Conservation (phyloP, 1,284 basidiomycete species). For the Heterobasidion parviporum region DNA sequence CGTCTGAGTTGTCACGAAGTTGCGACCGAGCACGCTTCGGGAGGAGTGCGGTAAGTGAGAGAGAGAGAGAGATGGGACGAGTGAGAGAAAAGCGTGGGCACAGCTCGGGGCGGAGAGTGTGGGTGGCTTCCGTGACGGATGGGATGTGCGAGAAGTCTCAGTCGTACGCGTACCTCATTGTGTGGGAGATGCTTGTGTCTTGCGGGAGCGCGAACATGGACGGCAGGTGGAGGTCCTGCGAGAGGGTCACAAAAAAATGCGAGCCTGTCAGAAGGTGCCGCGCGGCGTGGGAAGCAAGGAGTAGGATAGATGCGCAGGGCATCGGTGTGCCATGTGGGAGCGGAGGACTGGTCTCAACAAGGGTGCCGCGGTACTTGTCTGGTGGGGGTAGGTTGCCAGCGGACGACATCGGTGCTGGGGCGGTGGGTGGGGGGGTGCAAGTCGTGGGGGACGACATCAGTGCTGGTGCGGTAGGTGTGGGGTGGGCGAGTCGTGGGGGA, state of each 20-base stretch:
- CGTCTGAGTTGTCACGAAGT: constrained; percentile 11
- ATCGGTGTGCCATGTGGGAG: constrained; percentile 1
- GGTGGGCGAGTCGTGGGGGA: no score
- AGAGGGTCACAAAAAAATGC: neutral
- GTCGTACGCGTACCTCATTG: constrained; percentile 82
- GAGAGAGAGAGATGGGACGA: neutral
- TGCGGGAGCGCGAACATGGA: constrained; percentile 81
- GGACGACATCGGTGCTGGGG: neutral
- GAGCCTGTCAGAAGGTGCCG: neutral
- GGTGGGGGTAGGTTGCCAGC: neutral
- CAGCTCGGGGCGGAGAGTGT: neutral
- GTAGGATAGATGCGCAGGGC: no score
- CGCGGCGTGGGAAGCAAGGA: no score
- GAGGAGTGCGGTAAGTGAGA: no score
- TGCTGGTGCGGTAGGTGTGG: neutral
- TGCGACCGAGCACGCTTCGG: constrained; percentile 63
- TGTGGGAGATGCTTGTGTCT: constrained; percentile 61
- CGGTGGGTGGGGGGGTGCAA: no score
- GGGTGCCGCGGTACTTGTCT: constrained; percentile 73
- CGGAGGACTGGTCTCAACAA: constrained; percentile 57
- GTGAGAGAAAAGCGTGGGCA: neutral
- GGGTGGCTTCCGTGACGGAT: constrained; percentile 37
- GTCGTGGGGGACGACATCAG: no score
- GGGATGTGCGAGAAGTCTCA: constrained; percentile 88
- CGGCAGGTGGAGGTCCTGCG: constrained; percentile 79